Percentiles rank a stretch among this genome's conserved stretches.
These are phyloP conservation scores for Teunomyces cretensis DNA, from an alignment of 805 yeast species.

Conservation along the genomic window DNA sequence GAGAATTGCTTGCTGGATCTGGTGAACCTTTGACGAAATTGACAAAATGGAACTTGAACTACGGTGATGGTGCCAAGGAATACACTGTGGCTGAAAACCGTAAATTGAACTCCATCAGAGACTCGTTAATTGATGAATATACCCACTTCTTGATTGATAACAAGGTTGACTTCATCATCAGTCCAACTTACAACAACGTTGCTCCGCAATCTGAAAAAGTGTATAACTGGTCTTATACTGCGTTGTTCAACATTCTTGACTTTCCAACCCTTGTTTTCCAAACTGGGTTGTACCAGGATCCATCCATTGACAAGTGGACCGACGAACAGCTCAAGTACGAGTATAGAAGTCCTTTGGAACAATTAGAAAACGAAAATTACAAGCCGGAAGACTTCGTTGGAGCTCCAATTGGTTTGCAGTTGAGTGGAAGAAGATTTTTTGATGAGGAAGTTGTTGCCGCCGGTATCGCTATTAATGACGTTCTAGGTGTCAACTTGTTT, in stretches of 20 bases:
- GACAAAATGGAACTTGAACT: conserved; percentile 59
- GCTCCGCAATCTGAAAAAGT: conserved; percentile 68
- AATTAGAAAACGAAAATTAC: conserved; percentile 48
- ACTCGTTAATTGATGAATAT: conserved; percentile 57
- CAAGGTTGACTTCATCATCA: conserved; percentile 62
- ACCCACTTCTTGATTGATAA: conserved; percentile 51
- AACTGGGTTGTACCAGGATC: conserved; percentile 60
- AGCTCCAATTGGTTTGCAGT: conserved; percentile 57
- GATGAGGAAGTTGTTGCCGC: conserved; percentile 59
- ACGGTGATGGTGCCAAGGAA: conserved; percentile 55
- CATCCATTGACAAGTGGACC: conserved; percentile 47
- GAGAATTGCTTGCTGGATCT: conserved; percentile 49
- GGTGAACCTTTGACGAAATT: conserved; percentile 71
- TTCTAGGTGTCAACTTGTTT: conserved; percentile 29
- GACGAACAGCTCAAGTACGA: conserved; percentile 33
- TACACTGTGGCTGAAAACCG: conserved; percentile 53
- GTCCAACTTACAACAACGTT: conserved; percentile 67
- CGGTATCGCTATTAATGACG: conserved; percentile 38
- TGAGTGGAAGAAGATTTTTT: conserved; percentile 52
- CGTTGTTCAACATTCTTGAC: conserved; percentile 71
- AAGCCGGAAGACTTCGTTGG: conserved; percentile 47
- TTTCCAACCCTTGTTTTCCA: conserved; percentile 67
- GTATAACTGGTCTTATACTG: conserved; percentile 78
- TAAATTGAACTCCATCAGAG: conserved; percentile 54
- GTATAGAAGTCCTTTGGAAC: conserved; percentile 48